Base-by-base conservation (phyloP, 2,329 filamentous ascomycete species). In the Apiospora pterosperma region DNA sequence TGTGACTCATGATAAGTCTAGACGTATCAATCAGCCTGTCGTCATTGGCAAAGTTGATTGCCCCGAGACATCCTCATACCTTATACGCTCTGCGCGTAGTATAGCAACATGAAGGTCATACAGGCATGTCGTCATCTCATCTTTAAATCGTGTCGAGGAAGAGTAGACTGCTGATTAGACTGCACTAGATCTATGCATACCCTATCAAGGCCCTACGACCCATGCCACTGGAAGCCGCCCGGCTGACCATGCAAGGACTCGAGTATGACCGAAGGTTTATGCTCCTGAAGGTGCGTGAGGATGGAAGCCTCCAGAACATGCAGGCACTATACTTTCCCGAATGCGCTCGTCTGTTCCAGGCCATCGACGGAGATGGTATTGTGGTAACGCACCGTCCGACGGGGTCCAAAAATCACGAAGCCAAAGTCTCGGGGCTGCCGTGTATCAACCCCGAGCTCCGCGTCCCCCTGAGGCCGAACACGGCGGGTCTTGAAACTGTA, bases 161-260 rank as follows among this genome's bases (percentile, higher is more conserved):
- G 14, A 52, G 5, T 31, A 19, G 14, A 25, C n/a, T 34, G 19
- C 48, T 55, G 6, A 55, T 34, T 11, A 11, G 16, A 6, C 21
- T 4, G 21, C n/a, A 25, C n/a, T 36, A 89, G 85, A 81, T 93
- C 39, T 91, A 89, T 76, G 82, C 90, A 59, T 92, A 93, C 74
- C 90, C 91, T 48, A 88, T 93, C 77, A 93, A 93, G 74, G 89
- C 84, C 8, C 82, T 92, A n/a, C 85, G 88, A 39, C 86, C 85
- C 61, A 84, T 90, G 63, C 75, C 81, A 21, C 77, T 92, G 36
- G 65, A 79, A 5, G 75, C 78, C 0, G 82, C 88, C 3, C 76
- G 77, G n/a, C 76, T 92, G 59, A 85, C 84, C 5, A 80, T 81
- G n/a, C 83, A 87, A 67, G 90, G 90, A 16, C 81, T 92, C 69